Evolutionary conservation across 192 early-diverging fungal species (phyloP).

Genomic region (Backusella westeae): DNA sequence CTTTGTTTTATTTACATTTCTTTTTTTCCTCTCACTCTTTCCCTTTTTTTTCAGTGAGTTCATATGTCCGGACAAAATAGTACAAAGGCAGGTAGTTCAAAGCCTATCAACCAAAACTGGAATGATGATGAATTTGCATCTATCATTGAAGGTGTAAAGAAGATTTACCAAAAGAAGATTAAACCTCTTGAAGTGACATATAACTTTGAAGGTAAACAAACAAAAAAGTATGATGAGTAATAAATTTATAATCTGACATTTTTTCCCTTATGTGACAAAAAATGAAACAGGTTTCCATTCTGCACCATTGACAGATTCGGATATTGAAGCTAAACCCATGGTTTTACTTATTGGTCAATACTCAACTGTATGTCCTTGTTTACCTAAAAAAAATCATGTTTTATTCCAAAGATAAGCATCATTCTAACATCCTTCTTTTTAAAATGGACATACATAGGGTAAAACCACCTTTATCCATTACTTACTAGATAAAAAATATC

Average conservation of each 20-base stretch:
- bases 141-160: constrained; percentile 65
- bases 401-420: background rate
- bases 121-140: constrained; percentile 53
- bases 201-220: constrained; percentile 59
- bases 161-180: constrained; percentile 69
- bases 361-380: constrained; percentile 56
- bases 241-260: background rate
- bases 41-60: background rate
- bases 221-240: background rate
- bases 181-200: constrained; percentile 69
- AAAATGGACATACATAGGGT: constrained; percentile 40
- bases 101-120: background rate
- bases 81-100: background rate
- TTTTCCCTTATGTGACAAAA: background rate
- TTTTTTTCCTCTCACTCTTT: background rate
- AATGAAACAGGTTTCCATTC: constrained; percentile 64
- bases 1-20: background rate
- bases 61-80: background rate
- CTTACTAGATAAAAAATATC: constrained; percentile 75
- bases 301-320: constrained; percentile 72
- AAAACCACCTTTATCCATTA: constrained; percentile 85
- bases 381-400: background rate
- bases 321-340: constrained; percentile 87
- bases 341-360: constrained; percentile 87
- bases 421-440: background rate